Percentiles rank a stretch among this genome's conserved stretches.
Evolutionary conservation across 129 eudicot species (phyloP).

Genomic region (Glebionis coronaria): DNA sequence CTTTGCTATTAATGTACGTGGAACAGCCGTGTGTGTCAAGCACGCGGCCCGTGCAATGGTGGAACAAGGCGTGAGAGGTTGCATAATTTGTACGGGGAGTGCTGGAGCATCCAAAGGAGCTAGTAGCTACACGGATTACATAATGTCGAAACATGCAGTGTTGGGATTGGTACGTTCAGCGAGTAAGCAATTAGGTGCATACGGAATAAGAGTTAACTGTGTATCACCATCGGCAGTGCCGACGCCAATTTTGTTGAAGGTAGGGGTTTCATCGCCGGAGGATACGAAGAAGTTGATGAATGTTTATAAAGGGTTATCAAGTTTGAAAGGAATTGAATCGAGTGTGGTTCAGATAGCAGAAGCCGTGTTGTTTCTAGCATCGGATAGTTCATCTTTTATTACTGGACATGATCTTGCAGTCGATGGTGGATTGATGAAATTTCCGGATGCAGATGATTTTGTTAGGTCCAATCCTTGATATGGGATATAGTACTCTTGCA

Average conservation of each 20-base stretch:
- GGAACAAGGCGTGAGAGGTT: constrained; percentile 20
- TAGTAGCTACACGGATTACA: constrained; percentile 25
- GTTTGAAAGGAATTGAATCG: too few species aligned
- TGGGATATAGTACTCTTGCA: too few species aligned
- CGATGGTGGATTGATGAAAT: too few species aligned
- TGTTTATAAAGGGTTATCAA: constrained; percentile 8
- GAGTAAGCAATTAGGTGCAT: constrained; percentile 31
- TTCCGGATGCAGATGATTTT: too few species aligned
- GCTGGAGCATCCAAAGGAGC: constrained; percentile 22
- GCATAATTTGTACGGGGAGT: constrained; percentile 30
- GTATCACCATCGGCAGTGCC: constrained; percentile 34
- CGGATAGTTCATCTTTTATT: too few species aligned
- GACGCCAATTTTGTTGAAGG: constrained; percentile 15
- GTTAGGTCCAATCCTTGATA: too few species aligned
- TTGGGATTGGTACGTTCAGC: constrained; percentile 34
- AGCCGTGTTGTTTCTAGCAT: too few species aligned
- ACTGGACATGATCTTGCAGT: too few species aligned
- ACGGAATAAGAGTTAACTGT: too few species aligned
- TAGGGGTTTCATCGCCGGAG: constrained; percentile 1
- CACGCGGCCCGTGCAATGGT: constrained; percentile 36
- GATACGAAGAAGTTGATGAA: constrained; percentile 16
- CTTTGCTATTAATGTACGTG: constrained; percentile 20
- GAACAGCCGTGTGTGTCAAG: constrained; percentile 30
- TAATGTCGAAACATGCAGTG: constrained; percentile 33
- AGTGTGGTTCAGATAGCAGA: too few species aligned